Base-by-base conservation (phyloP, 805 yeast species). In the Kluyveromyces aestuarii region DNA sequence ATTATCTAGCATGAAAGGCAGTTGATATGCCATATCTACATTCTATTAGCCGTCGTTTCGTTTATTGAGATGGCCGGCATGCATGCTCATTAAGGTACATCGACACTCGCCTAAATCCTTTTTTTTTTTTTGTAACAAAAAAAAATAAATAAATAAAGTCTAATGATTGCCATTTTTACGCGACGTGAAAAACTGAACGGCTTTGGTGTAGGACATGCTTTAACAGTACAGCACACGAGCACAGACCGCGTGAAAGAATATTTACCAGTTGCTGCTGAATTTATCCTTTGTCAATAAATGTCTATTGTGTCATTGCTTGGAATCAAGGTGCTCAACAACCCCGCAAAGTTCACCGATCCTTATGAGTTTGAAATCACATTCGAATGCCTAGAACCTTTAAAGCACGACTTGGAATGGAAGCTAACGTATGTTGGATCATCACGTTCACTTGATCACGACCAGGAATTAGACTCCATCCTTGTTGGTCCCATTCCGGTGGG, bases 401-500 rank as follows among this genome's bases (percentile, higher is more conserved):
- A 69, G 52, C 68, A 72, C 44, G 99, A 93, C 66, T 73, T 93
- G 50, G 99, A 93, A 66, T 93, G 99, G 99, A 93, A 93, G 65
- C 72, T 93, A 50, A 91, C 96, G 1, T 93, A 93, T 58, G 99
- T 93, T 39, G 99, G 99, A 1, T 87, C 96, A 5, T 90, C 97
- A 1, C 77, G 95, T 44, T 88, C 97, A 37, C 66, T 88, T 46
- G 97, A 93, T 54, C 97, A 93, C 59, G 99, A 93, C 66, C 99
- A 93, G 68, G 97, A 90, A 64, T 72, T 93, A 48, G 99, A 93
- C 62, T 89, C 97, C 1, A 81, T 93, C 37, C 71, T 93, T n/a
- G 99, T 93, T 3, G 99, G 99, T 0, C 99, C 99, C 0, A 96
- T 93, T 2, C 99, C 99, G 0, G 96, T 93, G 1, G 99, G 99